Conservation (phyloP, 441 rosid species). For the Raphanus hybrid region DNA sequence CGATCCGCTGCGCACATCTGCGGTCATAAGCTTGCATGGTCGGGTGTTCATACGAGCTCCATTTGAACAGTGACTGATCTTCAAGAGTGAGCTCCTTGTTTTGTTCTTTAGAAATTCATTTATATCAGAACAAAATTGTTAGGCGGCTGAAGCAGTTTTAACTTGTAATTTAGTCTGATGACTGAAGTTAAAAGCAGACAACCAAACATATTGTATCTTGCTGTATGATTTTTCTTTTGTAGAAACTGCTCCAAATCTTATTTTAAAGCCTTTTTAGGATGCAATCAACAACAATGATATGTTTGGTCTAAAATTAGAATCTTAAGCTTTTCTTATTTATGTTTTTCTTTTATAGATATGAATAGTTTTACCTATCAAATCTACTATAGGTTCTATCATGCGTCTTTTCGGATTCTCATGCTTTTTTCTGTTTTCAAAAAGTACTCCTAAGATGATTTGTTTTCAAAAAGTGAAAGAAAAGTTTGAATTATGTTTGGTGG, state of each 20-base stretch:
- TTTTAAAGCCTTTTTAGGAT: slow-evolving; percentile 7
- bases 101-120: slow-evolving; percentile 24
- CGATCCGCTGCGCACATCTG: slow-evolving; percentile 74
- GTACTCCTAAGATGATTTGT: slow-evolving; percentile 13
- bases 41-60: slow-evolving; percentile 73
- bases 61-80: slow-evolving; percentile 60
- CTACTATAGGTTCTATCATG: not conserved
- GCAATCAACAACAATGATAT: slow-evolving; percentile 9
- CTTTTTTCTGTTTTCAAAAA: slow-evolving; percentile 5
- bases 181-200: slow-evolving; percentile 6
- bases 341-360: not conserved
- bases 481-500: not conserved
- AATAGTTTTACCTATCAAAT: slow-evolving; percentile 10
- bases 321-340: not conserved
- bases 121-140: slow-evolving; percentile 21
- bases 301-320: slow-evolving; percentile 29
- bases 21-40: slow-evolving; percentile 85
- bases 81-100: slow-evolving; percentile 24
- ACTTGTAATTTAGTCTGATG: slow-evolving; percentile 21
- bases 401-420: not conserved
- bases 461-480: slow-evolving; percentile 22
- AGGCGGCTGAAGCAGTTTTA: slow-evolving; percentile 30
- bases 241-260: slow-evolving; percentile 10
- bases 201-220: slow-evolving; percentile 27
- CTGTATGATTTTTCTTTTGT: slow-evolving; percentile 29